A percentile compares a stretch with the other conserved stretches of the same genome.
phyloP scores from a whole-genome alignment of 805 yeast genomes.

The Saturnispora silvae region DNA sequence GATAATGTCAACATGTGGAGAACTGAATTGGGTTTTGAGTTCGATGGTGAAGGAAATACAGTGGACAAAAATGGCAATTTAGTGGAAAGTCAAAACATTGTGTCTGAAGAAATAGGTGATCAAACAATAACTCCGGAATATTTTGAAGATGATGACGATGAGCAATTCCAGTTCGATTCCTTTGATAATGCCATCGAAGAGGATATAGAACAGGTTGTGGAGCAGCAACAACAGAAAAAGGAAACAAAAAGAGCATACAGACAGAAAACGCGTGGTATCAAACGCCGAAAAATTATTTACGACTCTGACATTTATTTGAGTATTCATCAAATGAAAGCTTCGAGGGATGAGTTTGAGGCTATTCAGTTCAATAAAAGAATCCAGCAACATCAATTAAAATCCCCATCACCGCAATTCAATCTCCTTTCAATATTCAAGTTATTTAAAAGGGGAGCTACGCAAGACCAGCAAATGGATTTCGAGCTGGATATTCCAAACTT shows the following conservation, averaged over 20 bases:
- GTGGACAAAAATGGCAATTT: slow-evolving; percentile 2
- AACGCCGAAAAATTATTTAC: slow-evolving; percentile 8
- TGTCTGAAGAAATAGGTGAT: not conserved
- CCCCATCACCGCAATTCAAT: no score
- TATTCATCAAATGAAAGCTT: slow-evolving; percentile 11
- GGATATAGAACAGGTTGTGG: not conserved
- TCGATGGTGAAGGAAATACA: slow-evolving; percentile 14
- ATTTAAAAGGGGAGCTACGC: no score
- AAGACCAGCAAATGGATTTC: no score
- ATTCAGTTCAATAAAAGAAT: slow-evolving; percentile 1
- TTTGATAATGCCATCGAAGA: not conserved
- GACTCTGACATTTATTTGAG: slow-evolving; percentile 14
- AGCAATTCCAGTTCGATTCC: not conserved
- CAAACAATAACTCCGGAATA: no score
- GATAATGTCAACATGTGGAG: not conserved
- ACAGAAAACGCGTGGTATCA: not conserved
- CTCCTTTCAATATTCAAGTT: no score
- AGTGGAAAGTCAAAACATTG: not conserved
- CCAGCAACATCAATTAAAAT: not conserved
- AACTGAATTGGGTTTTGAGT: slow-evolving; percentile 12
- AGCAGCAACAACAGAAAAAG: not conserved
- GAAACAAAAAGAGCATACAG: not conserved
- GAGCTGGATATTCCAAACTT: no score
- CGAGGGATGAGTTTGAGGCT: slow-evolving; percentile 12
- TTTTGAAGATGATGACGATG: not conserved